Percentiles rank a stretch among this genome's conserved stretches.
Conservation (phyloP, 495 filamentous ascomycete species). For the Xylaria scruposa region DNA sequence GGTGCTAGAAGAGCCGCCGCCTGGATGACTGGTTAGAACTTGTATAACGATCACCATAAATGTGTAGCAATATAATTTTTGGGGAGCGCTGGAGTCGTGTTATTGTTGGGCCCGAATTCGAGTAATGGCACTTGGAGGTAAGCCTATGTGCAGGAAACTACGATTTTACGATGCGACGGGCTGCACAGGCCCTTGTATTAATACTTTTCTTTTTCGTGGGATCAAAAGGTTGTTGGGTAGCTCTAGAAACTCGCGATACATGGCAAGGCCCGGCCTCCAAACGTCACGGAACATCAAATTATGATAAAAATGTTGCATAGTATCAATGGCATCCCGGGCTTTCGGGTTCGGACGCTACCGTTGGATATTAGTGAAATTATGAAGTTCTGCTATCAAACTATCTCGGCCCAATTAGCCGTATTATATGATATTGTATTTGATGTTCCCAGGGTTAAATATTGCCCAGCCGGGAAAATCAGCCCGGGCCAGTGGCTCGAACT, state of each 20-base stretch:
- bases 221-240: neutral
- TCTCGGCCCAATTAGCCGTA: conserved; percentile 12
- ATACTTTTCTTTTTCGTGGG: neutral
- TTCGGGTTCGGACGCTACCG: neutral
- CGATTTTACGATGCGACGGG: neutral
- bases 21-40: conserved; percentile 79
- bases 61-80: conserved; percentile 16
- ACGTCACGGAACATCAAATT: neutral
- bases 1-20: conserved; percentile 82
- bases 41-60: conserved; percentile 1
- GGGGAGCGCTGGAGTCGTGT: conserved; percentile 19
- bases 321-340: neutral
- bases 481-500: neutral
- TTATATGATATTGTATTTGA: conserved; percentile 2
- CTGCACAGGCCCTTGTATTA: neutral
- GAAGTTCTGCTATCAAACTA: neutral
- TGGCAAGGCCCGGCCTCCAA: neutral
- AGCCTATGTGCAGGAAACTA: conserved; percentile 4
- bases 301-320: neutral
- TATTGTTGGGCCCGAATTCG: neutral
- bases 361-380: neutral
- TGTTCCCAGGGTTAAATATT: neutral
- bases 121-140: neutral
- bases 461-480: conserved; percentile 13
- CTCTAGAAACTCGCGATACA: neutral